Conservation (phyloP, 2,329 filamentous ascomycete genomes). For the Aspergillus uvarum region DNA sequence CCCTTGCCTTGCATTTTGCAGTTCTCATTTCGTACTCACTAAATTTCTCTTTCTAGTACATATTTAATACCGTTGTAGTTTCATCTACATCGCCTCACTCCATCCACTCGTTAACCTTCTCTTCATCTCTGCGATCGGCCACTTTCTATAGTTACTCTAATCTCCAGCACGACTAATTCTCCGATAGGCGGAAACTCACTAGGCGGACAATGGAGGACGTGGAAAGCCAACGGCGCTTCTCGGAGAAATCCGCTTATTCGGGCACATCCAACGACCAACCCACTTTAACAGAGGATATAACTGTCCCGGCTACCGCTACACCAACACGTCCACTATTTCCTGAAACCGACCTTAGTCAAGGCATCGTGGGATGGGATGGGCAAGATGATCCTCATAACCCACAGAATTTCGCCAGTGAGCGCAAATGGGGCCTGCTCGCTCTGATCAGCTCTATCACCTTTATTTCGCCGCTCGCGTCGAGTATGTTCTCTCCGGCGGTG, state of each 20-base stretch:
- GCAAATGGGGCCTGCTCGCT: slow-evolving; percentile 30
- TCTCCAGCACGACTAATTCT: not conserved
- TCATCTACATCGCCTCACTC: not conserved
- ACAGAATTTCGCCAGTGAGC: slow-evolving; percentile 49
- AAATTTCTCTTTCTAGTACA: not conserved
- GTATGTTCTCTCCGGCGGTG: slow-evolving; percentile 34
- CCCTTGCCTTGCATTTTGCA: not conserved
- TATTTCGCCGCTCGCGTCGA: slow-evolving; percentile 34
- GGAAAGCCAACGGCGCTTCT: not conserved
- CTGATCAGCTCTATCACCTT: slow-evolving; percentile 33
- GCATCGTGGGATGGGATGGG: slow-evolving; percentile 60
- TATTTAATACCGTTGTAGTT: not conserved
- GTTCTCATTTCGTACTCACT: not conserved
- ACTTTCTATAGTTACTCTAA: not conserved
- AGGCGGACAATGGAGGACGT: not conserved
- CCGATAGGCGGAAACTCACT: not conserved
- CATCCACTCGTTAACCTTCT: not conserved
- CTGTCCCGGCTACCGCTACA: not conserved
- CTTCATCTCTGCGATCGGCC: not conserved
- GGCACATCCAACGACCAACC: not conserved
- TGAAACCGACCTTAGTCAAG: slow-evolving; percentile 52
- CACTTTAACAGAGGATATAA: not conserved
- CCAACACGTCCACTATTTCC: slow-evolving; percentile 31
- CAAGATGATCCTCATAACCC: slow-evolving; percentile 60
- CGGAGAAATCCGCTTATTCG: not conserved